Percentiles rank a stretch among this genome's conserved stretches.
Conservation (phyloP, 495 filamentous ascomycete species). For the Saxispiralis lemnorum region DNA sequence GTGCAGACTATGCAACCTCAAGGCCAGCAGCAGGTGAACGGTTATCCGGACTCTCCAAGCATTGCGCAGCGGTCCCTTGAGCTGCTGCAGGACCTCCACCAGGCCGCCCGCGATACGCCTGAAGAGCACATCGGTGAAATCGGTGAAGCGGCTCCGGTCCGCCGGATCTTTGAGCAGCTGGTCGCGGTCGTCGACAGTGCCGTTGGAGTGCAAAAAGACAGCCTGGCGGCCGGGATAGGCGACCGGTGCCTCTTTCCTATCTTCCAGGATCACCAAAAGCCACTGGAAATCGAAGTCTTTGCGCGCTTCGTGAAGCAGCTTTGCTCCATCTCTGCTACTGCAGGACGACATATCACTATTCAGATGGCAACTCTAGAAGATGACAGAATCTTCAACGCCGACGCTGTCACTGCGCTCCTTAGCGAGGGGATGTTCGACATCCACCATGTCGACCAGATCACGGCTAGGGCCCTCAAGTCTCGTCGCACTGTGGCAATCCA, state of each 20-base stretch:
- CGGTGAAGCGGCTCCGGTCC: slow-evolving; percentile 15
- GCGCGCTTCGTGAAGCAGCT: slow-evolving; percentile 64
- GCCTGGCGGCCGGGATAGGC: slow-evolving; percentile 47
- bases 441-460: slow-evolving; percentile 57
- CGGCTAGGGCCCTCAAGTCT: slow-evolving; percentile 50
- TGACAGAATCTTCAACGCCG: slow-evolving; percentile 58
- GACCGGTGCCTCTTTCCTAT: slow-evolving; percentile 54
- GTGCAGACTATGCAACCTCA: slow-evolving; percentile 23
- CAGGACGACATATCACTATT: slow-evolving; percentile 56
- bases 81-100: slow-evolving; percentile 52
- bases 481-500: slow-evolving; percentile 53
- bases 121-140: slow-evolving; percentile 59
- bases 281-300: slow-evolving; percentile 63
- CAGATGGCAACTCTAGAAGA: slow-evolving; percentile 53
- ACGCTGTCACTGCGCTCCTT: slow-evolving; percentile 59
- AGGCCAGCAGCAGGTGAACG: slow-evolving; percentile 35
- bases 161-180: slow-evolving; percentile 30
- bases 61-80: slow-evolving; percentile 48
- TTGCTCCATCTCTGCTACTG: slow-evolving; percentile 57
- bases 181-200: slow-evolving; percentile 33
- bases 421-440: slow-evolving; percentile 59
- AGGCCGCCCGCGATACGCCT: slow-evolving; percentile 41
- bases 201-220: slow-evolving; percentile 34
- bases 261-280: slow-evolving; percentile 39
- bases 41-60: slow-evolving; percentile 44